Conservation (phyloP, 495 filamentous ascomycete genomes). For the Apodospora peruviana region DNA sequence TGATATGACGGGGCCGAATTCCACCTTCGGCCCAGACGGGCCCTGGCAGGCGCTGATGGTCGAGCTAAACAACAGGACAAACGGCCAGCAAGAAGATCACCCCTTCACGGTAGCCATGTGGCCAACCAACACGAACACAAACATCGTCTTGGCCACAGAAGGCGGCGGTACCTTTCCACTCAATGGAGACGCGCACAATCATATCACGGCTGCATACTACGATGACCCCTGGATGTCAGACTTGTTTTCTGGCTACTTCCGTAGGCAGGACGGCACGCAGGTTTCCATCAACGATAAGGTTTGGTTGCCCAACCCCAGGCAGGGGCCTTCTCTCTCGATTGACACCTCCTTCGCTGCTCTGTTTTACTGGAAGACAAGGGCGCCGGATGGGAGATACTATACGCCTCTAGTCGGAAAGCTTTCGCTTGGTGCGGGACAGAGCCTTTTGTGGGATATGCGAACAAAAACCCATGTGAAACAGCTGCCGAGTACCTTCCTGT, state of each 20-base stretch:
- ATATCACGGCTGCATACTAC: not conserved
- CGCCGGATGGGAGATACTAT: not conserved
- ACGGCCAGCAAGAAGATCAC: not conserved
- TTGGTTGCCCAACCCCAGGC: not conserved
- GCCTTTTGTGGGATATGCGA: not conserved
- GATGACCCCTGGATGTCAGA: not conserved
- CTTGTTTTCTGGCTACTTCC: not conserved
- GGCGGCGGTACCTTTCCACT: not conserved
- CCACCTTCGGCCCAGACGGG: not conserved
- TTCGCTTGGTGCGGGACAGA: not conserved
- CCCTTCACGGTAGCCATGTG: not conserved
- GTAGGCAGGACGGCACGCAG: not conserved
- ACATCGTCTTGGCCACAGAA: not conserved
- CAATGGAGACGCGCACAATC: too few relatives aligned
- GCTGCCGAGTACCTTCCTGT: not conserved
- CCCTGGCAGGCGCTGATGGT: not conserved
- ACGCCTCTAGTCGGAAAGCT: not conserved
- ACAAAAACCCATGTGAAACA: not conserved
- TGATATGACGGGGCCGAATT: not conserved
- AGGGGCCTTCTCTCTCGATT: not conserved
- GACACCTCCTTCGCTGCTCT: not conserved
- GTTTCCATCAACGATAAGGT: not conserved
- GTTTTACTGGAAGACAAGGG: not conserved
- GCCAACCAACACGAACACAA: not conserved
- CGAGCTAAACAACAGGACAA: not conserved